These are phyloP conservation scores for Whalleya microplaca DNA, from an alignment of 2,329 filamentous ascomycete genomes.

Conservation along the genomic window DNA sequence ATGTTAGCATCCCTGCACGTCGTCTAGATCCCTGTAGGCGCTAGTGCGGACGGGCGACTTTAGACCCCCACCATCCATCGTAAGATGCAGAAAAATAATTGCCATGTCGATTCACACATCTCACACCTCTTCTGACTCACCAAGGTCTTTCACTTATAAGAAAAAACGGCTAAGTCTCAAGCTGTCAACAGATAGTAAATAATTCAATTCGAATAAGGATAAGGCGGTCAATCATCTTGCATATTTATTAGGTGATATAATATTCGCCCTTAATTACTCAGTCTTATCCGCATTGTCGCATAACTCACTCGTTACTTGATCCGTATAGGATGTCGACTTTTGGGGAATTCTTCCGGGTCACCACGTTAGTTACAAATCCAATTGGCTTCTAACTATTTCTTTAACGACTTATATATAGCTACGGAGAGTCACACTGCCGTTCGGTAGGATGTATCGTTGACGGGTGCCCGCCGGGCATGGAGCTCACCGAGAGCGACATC, in stretches of 20 bases:
- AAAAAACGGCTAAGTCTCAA: not conserved
- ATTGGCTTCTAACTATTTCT: constrained; percentile 12
- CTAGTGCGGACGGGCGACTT: not conserved
- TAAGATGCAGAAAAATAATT: constrained; percentile 13
- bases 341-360: constrained; percentile 79
- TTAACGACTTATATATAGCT: constrained; percentile 46
- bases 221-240: too few relatives aligned
- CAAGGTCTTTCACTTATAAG: constrained; percentile 5
- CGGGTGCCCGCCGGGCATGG: constrained; percentile 84
- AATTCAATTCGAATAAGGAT: not conserved
- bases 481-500: constrained; percentile 83
- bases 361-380: constrained; percentile 62
- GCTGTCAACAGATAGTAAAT: not conserved
- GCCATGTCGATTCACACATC: not conserved
- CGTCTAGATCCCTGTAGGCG: not conserved
- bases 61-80: constrained; percentile 9
- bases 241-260: too few relatives aligned
- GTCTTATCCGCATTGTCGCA: not conserved
- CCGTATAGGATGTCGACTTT: constrained; percentile 77
- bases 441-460: constrained; percentile 96
- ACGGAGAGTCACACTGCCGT: constrained; percentile 88
- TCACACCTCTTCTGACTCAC: constrained; percentile 17
- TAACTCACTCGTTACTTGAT: not conserved
- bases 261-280: not conserved
- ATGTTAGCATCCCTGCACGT: not conserved